Base-by-base conservation (phyloP, 768 basidiomycete species). In the Kwoniella sp. region DNA sequence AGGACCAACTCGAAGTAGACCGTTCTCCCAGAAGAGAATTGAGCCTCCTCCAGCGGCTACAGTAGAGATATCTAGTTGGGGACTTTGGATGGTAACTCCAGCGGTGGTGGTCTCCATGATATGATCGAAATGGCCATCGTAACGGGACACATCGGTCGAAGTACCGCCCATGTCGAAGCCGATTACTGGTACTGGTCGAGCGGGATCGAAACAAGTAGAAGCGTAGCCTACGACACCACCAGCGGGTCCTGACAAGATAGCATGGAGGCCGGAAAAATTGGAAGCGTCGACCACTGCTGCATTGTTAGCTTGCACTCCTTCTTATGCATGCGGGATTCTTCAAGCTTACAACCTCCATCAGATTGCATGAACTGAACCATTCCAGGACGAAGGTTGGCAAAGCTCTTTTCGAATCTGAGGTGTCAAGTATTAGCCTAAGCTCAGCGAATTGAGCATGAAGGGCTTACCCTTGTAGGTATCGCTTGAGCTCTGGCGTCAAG, bases 181-280 rank as follows among this genome's bases (percentile, higher is more conserved):
- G 65, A 95, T 94, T 69, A 95, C 86, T 0, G 93, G 90, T 34
- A 85, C 82, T 72, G 85, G 88, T 68, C 83, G 77, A 67, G 86
- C 82, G 69, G 93, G 91, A 90, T 92, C 96, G 71, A 91, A 93
- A 22, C 83, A 83, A 2, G 92, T 93, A 68, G 92, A 82, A 0
- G 93, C 92, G 73, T 92, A 95, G 0, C 95, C 95, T 0, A 98
- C 94, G 8, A 98, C 95, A 4, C 94, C 94, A 2, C 94, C 94
- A 0, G 94, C 95, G 0, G 94, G 95, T 3, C 82, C 81, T 73
- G 90, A 92, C 37, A 96, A 81, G 68, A 97, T 93, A 70, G 90
- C 92, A 84, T 93, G 93, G 71, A 98, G 81, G 0, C 94, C 95
- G 0, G 91, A 92, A 79, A 98, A 97, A 61, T 86, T 81, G 62